Conservation (phyloP, 2,329 filamentous ascomycete genomes). For the Colletotrichum sp. region DNA sequence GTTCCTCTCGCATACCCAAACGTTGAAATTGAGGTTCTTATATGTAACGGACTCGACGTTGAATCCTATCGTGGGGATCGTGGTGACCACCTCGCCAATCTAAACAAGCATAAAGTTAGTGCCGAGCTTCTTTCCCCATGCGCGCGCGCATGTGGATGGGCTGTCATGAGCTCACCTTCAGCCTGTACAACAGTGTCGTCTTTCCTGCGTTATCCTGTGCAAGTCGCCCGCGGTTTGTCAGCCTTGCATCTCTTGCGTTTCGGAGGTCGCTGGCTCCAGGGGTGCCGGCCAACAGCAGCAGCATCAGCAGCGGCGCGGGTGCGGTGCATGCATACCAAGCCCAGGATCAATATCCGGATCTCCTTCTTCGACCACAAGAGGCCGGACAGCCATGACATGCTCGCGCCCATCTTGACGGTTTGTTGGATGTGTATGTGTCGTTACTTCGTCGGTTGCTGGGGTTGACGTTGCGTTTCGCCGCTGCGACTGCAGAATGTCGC, state of each 20-base stretch:
- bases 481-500: background rate
- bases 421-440: background rate
- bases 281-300: background rate
- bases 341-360: constrained; percentile 93
- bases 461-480: background rate
- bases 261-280: background rate
- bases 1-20: constrained; percentile 73
- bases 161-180: constrained; percentile 69
- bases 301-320: background rate
- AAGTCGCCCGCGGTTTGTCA: constrained; percentile 15
- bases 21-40: constrained; percentile 98
- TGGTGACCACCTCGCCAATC: constrained; percentile 99
- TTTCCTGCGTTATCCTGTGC: constrained; percentile 96
- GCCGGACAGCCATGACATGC: constrained; percentile 72
- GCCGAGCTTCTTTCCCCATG: background rate
- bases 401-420: constrained; percentile 62
- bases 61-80: constrained; percentile 98
- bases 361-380: constrained; percentile 95
- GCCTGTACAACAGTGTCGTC: constrained; percentile 92
- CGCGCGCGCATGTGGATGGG: background rate
- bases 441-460: background rate
- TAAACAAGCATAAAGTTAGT: constrained; percentile 41
- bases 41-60: constrained; percentile 99
- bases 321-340: constrained; percentile 70
- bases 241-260: background rate